Percentiles rank a stretch among this genome's conserved stretches.
phyloP scores from a whole-genome alignment of 176 grass and related monocot genomes.

The Carex littledalei region DNA sequence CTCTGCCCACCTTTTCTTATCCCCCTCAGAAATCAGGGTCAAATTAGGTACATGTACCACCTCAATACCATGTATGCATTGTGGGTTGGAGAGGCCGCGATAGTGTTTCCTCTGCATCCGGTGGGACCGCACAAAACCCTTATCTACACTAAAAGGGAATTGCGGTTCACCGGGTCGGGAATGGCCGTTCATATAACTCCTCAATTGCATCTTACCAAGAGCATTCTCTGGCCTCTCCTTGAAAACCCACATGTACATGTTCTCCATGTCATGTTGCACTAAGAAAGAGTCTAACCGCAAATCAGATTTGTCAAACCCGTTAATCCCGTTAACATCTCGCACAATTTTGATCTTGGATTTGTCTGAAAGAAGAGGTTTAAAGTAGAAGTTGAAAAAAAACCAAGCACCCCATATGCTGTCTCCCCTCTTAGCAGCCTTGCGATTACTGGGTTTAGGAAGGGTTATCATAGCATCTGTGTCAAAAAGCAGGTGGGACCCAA shows the following conservation, averaged over 20 bases:
- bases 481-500: constrained; percentile 54
- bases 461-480: constrained; percentile 43
- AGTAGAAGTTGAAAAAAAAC: constrained; percentile 99
- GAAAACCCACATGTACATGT: constrained; percentile 99
- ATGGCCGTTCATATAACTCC: constrained; percentile 99
- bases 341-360: constrained; percentile 72
- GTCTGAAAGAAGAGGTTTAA: constrained; percentile 78
- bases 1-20: constrained; percentile 85
- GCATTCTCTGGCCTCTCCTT: constrained; percentile 93
- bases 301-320: constrained; percentile 73
- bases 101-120: constrained; percentile 99
- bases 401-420: constrained; percentile 98
- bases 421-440: constrained; percentile 80
- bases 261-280: constrained; percentile 99
- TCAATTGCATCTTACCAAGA: constrained; percentile 97
- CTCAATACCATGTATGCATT: constrained; percentile 97
- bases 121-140: constrained; percentile 89
- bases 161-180: constrained; percentile 72
- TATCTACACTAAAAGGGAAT: constrained; percentile 78
- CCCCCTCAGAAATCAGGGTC: constrained; percentile 44
- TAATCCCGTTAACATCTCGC: constrained; percentile 43
- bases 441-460: constrained; percentile 42
- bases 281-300: constrained; percentile 80
- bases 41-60: constrained; percentile 67
- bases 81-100: constrained; percentile 85